A percentile compares a stretch with the other conserved stretches of the same genome.
Conservation (phyloP, 306 rosid genomes). For the Pyrus pyrifolia region DNA sequence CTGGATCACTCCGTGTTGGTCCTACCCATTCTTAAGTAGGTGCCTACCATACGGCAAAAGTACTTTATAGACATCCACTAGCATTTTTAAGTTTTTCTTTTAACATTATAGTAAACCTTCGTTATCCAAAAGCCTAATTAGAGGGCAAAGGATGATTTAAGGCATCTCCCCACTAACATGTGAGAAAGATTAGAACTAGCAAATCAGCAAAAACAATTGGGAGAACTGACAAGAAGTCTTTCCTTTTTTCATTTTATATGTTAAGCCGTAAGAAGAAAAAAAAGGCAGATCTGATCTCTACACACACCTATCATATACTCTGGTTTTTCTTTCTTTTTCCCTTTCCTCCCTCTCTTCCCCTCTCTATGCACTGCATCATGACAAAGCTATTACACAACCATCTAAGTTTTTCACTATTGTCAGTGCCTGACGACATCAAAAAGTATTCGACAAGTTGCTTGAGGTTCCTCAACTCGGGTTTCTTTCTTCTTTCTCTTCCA, state of each 20-base stretch:
- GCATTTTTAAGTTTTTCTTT: too few relatives aligned
- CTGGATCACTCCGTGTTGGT: too few relatives aligned
- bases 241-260: background rate
- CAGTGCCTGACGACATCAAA: background rate
- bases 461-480: background rate
- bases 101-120: too few relatives aligned
- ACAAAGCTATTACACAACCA: background rate
- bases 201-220: background rate
- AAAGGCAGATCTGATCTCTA: background rate
- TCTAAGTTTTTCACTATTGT: background rate
- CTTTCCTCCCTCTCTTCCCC: background rate
- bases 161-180: too few relatives aligned
- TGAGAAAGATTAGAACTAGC: too few relatives aligned
- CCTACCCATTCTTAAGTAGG: too few relatives aligned
- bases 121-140: too few relatives aligned
- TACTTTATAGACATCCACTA: too few relatives aligned
- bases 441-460: background rate
- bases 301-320: constrained; percentile 2
- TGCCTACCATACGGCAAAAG: too few relatives aligned
- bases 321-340: background rate
- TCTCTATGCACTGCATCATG: background rate
- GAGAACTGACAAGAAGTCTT: background rate
- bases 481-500: background rate
- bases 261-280: background rate
- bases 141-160: too few relatives aligned